A percentile compares a stretch with the other conserved stretches of the same genome.
These are phyloP conservation scores for Paecilomyces fulvus DNA, from an alignment of 2,329 filamentous ascomycete genomes.

Conservation along the genomic window DNA sequence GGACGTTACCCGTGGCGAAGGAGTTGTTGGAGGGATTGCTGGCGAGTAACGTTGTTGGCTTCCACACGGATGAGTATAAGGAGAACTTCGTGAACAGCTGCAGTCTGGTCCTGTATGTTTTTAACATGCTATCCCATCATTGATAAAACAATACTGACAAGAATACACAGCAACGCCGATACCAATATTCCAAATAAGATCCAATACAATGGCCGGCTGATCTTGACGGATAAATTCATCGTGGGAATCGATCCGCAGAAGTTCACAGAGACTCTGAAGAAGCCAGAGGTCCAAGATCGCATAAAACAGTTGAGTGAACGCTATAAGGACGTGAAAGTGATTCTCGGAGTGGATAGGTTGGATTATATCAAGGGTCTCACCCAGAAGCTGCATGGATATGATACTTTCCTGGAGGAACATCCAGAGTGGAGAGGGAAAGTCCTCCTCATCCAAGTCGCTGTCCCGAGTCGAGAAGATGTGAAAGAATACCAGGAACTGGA, in stretches of 20 bases:
- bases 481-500: slow-evolving; percentile 93
- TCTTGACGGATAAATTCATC: slow-evolving; percentile 82
- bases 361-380: slow-evolving; percentile 97
- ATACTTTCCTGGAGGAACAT: slow-evolving; percentile 84
- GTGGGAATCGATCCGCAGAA: slow-evolving; percentile 95
- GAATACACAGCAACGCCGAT: slow-evolving; percentile 21
- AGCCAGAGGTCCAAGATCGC: slow-evolving; percentile 68
- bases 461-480: slow-evolving; percentile 75
- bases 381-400: slow-evolving; percentile 86
- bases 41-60: slow-evolving; percentile 86
- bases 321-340: slow-evolving; percentile 82
- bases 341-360: slow-evolving; percentile 85
- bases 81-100: slow-evolving; percentile 86
- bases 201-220: slow-evolving; percentile 71
- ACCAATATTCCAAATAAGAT: slow-evolving; percentile 74
- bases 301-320: slow-evolving; percentile 70
- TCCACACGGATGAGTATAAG: slow-evolving; percentile 96
- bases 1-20: slow-evolving; percentile 80
- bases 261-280: slow-evolving; percentile 72
- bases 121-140: background rate
- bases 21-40: slow-evolving; percentile 73
- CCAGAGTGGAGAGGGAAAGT: slow-evolving; percentile 92
- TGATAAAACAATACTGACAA: background rate
- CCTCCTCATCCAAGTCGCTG: slow-evolving; percentile 84
- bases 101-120: slow-evolving; percentile 64